Base-by-base conservation (phyloP, 2,329 filamentous ascomycete genomes). In the Penicillium janthinellum region DNA sequence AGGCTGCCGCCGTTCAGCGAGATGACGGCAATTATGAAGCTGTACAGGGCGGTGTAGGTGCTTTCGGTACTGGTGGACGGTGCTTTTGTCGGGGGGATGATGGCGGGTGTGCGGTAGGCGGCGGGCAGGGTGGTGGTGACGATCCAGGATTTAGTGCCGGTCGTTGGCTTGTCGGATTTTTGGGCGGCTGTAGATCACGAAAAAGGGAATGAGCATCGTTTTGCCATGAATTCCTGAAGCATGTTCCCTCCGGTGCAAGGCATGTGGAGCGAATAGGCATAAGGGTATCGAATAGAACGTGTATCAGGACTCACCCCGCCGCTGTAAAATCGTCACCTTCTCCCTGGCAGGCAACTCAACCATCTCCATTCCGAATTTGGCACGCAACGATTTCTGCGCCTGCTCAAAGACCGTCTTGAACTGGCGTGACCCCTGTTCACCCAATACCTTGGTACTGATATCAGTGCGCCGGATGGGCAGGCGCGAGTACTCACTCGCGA, bases 301-400 rank as follows among this genome's bases (percentile, higher is more conserved):
- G 35, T n/a, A 34, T 37, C 4, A 60, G 39, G 56, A 71, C 78
- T 61, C 78, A 88, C 89, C 90, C 82, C 90, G 88, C 68, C 91
- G 86, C 72, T 96, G 90, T 60, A 87, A 87, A 37, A 96, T 77
- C 0, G 92, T 92, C 51, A 90, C 84, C 75, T 92, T 96, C 70
- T 97, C 94, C 70, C 85, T 86, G 1, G 84, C 81, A 0, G 95
- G 92, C 52, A 98, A 81, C 77, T 97, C 93, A 4, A 86, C 83
- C 82, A 99, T 85, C 73, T 93, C 85, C 92, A 98, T 96, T n/a
- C 95, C 95, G 77, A 96, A 98, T 1, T 88, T 83, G 1, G 79
- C 78, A 50, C 83, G 81, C 39, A 99, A 79, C 65, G 90, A 85
- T 37, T 80, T 77, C 74, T 99, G 94, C 44, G 94, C 91, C 42